Conservation (phyloP, 805 yeast genomes). For the Saccharomycopsis malanga region DNA sequence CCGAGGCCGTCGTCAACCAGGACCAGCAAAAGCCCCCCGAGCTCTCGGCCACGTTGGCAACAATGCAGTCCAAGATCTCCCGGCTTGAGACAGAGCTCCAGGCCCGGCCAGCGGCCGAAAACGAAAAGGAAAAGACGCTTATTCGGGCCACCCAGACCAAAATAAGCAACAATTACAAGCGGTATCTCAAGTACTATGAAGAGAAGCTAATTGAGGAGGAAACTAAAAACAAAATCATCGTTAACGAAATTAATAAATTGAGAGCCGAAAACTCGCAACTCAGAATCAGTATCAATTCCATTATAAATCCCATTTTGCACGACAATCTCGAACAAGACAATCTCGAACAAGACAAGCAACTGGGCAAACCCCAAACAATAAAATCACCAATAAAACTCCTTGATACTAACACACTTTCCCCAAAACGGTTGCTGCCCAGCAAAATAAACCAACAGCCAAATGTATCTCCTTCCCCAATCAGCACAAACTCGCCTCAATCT, state of each 20-base stretch:
- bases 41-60: constrained; percentile 31
- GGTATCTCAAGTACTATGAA: constrained; percentile 24
- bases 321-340: not conserved
- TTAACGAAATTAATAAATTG: constrained; percentile 13
- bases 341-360: not conserved
- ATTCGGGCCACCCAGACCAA: constrained; percentile 21
- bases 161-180: constrained; percentile 22
- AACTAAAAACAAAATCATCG: constrained; percentile 24
- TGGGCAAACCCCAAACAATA: too few relatives aligned
- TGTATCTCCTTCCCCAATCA: too few relatives aligned
- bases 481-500: too few relatives aligned
- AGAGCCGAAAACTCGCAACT: constrained; percentile 4
- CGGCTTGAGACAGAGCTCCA: constrained; percentile 13
- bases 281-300: constrained; percentile 2
- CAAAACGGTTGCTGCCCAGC: too few relatives aligned
- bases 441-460: too few relatives aligned
- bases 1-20: constrained; percentile 49
- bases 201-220: constrained; percentile 27
- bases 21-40: constrained; percentile 32
- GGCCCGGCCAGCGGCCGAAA: constrained; percentile 22
- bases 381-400: too few relatives aligned
- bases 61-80: constrained; percentile 34
- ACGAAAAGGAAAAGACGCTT: constrained; percentile 25
- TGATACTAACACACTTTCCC: too few relatives aligned
- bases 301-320: constrained; percentile 8